Conservation (phyloP, 805 yeast genomes). For the Candida ponderosae region DNA sequence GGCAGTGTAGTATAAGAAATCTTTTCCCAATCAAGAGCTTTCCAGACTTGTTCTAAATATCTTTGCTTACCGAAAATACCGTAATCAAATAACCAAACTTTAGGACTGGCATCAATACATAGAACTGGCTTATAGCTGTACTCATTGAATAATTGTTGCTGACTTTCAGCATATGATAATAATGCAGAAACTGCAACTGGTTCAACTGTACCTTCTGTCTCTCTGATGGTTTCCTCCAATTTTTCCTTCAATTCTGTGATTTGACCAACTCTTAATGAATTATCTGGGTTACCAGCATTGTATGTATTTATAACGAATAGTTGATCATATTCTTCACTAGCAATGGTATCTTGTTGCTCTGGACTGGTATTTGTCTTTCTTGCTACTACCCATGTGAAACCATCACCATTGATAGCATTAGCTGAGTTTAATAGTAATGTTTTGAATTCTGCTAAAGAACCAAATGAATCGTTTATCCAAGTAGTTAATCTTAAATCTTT, state of each 20-base stretch:
- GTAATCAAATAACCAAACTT: slow-evolving; percentile 63
- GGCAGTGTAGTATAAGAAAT: slow-evolving; percentile 27
- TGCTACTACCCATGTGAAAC: slow-evolving; percentile 85
- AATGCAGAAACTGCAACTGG: slow-evolving; percentile 5
- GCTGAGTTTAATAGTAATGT: slow-evolving; percentile 65
- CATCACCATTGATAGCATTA: slow-evolving; percentile 74
- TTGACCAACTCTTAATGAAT: slow-evolving; percentile 43
- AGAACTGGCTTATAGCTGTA: slow-evolving; percentile 46
- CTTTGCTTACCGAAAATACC: slow-evolving; percentile 68
- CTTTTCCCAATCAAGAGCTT: slow-evolving; percentile 64
- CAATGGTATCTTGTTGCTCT: slow-evolving; percentile 6
- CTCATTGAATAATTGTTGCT: slow-evolving; percentile 19
- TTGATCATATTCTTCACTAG: slow-evolving; percentile 26
- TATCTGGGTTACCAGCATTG: slow-evolving; percentile 80
- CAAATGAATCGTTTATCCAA: slow-evolving; percentile 59
- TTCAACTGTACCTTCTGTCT: slow-evolving; percentile 7
- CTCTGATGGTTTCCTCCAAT: slow-evolving; percentile 9
- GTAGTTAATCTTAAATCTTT: slow-evolving; percentile 21
- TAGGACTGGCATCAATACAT: slow-evolving; percentile 67
- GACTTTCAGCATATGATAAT: slow-evolving; percentile 31
- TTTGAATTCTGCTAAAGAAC: slow-evolving; percentile 69
- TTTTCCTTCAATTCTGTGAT: slow-evolving; percentile 20
- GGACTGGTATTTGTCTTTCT: slow-evolving; percentile 21
- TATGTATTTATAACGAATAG: slow-evolving; percentile 76
- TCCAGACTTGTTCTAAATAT: slow-evolving; percentile 61